Evolutionary conservation across 495 filamentous ascomycete genomes (phyloP), one percentile per base, ranked within the genome.

Genomic region (Hyaloscypha finlandica): DNA sequence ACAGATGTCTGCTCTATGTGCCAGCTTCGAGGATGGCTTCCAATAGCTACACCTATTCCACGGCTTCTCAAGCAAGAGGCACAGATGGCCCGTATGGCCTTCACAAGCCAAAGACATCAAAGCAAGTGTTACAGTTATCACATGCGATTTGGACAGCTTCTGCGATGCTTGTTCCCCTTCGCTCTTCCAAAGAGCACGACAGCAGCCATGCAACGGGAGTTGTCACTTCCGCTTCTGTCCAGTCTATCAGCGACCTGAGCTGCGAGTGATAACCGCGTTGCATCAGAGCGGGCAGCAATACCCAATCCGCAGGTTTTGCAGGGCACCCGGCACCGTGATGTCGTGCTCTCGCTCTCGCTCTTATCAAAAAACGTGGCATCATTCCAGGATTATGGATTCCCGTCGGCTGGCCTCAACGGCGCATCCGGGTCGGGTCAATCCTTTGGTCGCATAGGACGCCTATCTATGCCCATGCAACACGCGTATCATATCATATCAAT

Each of bases 361-460:
- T 48, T 48, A 48, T 48, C 42, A 4, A 48, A 48, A 48, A 4
- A 11, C 42, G 42, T 48, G 16, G 42, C 42, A 48, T 48, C 35
- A 37, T 37, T 37, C 35, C 1, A 37, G 35, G 35, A 37, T 37
- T 25, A 1, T 25, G 12, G 35, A 12, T 37, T 12, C 35, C 35
- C 3, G 42, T 48, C 42, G 42, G 42, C 42, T 4, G 42, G 8
- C 8, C 42, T 3, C 42, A 42, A 29, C 42, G 59, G 59, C 20
- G 31, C 12, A 63, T 5, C 22, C 61, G 61, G 61, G 45, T 45
- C 61, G 61, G 25, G 4, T n/a, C n/a, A 54, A 31, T 22, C 22
- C 45, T 39, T 19, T 52, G 52, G 61, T 56, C 1, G 61, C 54
- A 64, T 51, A 39, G 32, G 3, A 64, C 61, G 61, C 61, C 61